These are phyloP conservation scores for Colletotrichum sidae DNA, from an alignment of 2,329 filamentous ascomycete species.

Conservation along the genomic window DNA sequence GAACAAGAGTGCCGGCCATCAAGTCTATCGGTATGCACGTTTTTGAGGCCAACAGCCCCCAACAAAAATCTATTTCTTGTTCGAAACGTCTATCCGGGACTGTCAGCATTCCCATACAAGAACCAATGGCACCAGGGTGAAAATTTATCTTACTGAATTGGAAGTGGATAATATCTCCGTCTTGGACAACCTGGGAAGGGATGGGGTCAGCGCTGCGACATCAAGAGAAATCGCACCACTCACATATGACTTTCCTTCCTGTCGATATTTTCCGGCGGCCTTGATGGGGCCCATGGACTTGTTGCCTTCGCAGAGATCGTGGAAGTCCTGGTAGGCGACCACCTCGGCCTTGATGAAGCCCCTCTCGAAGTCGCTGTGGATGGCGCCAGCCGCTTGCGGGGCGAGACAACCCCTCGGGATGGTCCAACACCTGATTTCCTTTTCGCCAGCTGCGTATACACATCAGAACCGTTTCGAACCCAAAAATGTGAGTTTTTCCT, in stretches of 20 bases:
- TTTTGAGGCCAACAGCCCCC: no score
- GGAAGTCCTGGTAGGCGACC: slow-evolving; percentile 58
- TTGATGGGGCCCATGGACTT: slow-evolving; percentile 59
- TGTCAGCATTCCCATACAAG: neutral
- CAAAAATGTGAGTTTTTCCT: no score
- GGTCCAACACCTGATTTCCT: slow-evolving; percentile 59
- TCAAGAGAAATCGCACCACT: slow-evolving; percentile 32
- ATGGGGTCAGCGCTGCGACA: slow-evolving; percentile 38
- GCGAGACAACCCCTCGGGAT: slow-evolving; percentile 51
- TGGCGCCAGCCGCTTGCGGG: slow-evolving; percentile 55
- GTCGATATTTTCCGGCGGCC: slow-evolving; percentile 57
- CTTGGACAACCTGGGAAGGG: slow-evolving; percentile 47
- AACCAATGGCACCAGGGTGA: neutral
- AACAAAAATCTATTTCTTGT: slow-evolving; percentile 12
- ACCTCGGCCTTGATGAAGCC: slow-evolving; percentile 60
- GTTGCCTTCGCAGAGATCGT: slow-evolving; percentile 54
- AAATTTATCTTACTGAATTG: slow-evolving; percentile 53
- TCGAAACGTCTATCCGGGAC: slow-evolving; percentile 3
- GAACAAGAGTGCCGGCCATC: no score
- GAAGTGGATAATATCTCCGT: slow-evolving; percentile 57
- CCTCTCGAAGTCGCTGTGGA: slow-evolving; percentile 56
- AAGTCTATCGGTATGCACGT: no score
- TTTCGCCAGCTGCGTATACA: slow-evolving; percentile 50
- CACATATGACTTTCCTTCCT: slow-evolving; percentile 57
- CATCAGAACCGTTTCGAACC: slow-evolving; percentile 20